Evolutionary conservation across 2,329 filamentous ascomycete species (phyloP).

Genomic region (Colletotrichum echinochloae): DNA sequence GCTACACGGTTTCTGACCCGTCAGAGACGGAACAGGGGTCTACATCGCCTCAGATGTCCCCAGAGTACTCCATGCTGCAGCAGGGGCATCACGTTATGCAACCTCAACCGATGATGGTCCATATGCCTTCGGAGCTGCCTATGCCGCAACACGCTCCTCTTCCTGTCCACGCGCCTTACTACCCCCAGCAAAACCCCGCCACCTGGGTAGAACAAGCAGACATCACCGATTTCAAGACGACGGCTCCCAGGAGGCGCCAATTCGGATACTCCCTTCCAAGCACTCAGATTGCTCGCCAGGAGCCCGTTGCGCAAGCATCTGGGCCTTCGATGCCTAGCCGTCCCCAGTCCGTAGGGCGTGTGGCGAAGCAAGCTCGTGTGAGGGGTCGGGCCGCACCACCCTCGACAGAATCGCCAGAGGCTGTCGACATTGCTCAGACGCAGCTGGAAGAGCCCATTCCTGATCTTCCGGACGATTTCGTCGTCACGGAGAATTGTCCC

Average conservation of each 20-base stretch:
- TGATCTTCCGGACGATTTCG: conserved; percentile 46
- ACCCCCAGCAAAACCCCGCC: conserved; percentile 3
- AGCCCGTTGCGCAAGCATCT: not conserved
- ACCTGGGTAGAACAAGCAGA: conserved; percentile 9
- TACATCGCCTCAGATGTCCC: conserved; percentile 19
- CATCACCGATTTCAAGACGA: conserved; percentile 4
- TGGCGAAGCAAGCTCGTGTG: not conserved
- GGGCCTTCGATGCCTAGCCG: not conserved
- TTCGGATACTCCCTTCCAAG: conserved; percentile 23
- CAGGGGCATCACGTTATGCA: conserved; percentile 8
- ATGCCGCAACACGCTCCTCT: conserved; percentile 18
- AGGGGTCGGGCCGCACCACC: not conserved
- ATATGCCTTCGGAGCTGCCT: conserved; percentile 25
- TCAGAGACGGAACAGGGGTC: conserved; percentile 31
- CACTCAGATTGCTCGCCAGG: conserved; percentile 27
- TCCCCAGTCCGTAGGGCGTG: conserved; percentile 6
- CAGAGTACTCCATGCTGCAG: conserved; percentile 10
- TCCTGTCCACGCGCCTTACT: conserved; percentile 14
- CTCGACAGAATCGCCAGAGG: not conserved
- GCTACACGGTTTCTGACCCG: conserved; percentile 50
- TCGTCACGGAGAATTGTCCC: conserved; percentile 59
- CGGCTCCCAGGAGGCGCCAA: conserved; percentile 13
- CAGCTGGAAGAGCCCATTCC: conserved; percentile 6
- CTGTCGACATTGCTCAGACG: not conserved
- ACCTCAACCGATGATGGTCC: conserved; percentile 12